Conservation (phyloP, 2,329 filamentous ascomycete genomes). For the Neofusicoccum sp. region DNA sequence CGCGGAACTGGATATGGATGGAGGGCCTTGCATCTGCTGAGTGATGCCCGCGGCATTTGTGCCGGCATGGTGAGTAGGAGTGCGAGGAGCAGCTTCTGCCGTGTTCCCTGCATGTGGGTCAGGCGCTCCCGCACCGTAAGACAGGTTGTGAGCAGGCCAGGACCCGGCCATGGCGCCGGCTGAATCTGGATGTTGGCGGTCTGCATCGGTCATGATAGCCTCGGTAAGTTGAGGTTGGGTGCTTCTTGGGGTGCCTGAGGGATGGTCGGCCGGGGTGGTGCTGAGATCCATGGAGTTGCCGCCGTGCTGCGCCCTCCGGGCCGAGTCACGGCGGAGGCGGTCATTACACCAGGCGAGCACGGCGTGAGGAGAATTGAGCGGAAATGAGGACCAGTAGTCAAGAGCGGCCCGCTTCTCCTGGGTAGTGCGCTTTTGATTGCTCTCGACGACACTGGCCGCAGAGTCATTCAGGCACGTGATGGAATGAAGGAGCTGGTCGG, state of each 20-base stretch:
- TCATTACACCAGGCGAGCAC: slow-evolving; percentile 13
- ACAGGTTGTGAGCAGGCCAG: background rate
- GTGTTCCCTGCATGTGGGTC: slow-evolving; percentile 1
- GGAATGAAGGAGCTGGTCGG: slow-evolving; percentile 10
- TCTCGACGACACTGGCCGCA: background rate
- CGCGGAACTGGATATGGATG: background rate
- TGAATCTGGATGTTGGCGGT: background rate
- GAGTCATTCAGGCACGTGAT: background rate
- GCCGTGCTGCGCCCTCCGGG: background rate
- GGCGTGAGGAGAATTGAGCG: slow-evolving; percentile 18
- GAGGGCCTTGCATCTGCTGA: background rate
- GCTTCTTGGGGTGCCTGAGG: background rate
- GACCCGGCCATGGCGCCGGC: background rate
- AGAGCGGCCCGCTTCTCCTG: slow-evolving; percentile 20
- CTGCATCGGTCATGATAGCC: background rate
- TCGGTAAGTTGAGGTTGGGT: slow-evolving; percentile 8
- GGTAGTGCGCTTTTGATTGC: slow-evolving; percentile 17
- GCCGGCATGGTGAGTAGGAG: background rate
- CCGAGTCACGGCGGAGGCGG: slow-evolving; percentile 2
- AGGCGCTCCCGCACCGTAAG: background rate
- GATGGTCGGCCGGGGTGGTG: background rate
- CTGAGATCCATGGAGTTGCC: background rate
- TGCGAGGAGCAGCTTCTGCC: background rate
- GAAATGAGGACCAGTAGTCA: slow-evolving; percentile 19
- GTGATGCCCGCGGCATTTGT: background rate